These are phyloP conservation scores for Yamadazyma aaseri DNA, from an alignment of 1,139 yeast genomes.

Conservation along the genomic window DNA sequence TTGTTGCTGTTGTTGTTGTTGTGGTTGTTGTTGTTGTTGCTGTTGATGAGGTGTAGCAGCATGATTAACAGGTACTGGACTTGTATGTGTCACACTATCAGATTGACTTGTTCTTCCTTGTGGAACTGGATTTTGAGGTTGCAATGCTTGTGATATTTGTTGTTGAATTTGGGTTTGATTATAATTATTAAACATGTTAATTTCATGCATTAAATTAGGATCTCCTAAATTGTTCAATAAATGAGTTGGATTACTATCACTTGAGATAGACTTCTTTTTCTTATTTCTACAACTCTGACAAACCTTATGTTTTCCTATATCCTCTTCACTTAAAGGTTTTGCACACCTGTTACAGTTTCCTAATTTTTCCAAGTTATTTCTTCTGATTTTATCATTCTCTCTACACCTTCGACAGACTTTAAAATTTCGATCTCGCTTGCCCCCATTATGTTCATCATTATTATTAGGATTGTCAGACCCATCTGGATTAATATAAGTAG, in stretches of 20 bases:
- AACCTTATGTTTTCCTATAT: constrained; percentile 54
- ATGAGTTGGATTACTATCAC: constrained; percentile 4
- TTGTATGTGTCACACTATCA: too few relatives aligned
- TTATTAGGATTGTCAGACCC: constrained; percentile 5
- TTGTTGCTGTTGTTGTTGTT: constrained; percentile 6
- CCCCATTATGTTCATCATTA: constrained; percentile 2
- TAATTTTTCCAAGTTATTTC: constrained; percentile 53
- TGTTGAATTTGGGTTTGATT: constrained; percentile 15
- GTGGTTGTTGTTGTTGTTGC: constrained; percentile 3
- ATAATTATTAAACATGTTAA: constrained; percentile 7
- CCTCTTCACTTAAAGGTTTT: constrained; percentile 40
- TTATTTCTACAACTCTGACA: constrained; percentile 53
- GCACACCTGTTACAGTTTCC: constrained; percentile 68
- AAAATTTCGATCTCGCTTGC: constrained; percentile 32
- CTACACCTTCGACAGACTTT: constrained; percentile 66
- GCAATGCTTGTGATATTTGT: constrained; percentile 16
- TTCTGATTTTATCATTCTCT: constrained; percentile 56
- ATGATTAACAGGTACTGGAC: too few relatives aligned
- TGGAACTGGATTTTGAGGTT: constrained; percentile 16
- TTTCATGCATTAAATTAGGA: constrained; percentile 8
- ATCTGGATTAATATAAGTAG: constrained; percentile 7
- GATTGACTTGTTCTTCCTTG: too few relatives aligned
- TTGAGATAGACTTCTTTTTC: constrained; percentile 37
- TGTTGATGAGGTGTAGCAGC: background rate
- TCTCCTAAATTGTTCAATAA: constrained; percentile 7